These are phyloP conservation scores for Leccinum incarnatum DNA, from an alignment of 768 basidiomycete species.

Conservation along the genomic window DNA sequence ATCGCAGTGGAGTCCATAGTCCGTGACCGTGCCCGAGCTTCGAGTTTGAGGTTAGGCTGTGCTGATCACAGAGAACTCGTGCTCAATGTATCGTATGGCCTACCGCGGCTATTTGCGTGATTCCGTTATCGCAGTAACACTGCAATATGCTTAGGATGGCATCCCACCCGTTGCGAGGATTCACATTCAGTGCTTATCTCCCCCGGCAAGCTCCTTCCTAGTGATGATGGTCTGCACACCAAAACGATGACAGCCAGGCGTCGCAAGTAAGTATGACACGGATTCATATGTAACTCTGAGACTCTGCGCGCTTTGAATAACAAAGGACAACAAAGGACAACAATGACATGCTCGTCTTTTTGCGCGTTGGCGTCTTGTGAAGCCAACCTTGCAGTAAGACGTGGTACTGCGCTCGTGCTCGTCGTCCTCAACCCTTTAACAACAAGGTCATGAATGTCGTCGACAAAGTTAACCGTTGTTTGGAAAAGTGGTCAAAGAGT, in stretches of 20 bases:
- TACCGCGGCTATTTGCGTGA: background rate
- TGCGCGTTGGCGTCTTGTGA: conserved; percentile 11
- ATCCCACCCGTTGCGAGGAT: too few relatives aligned
- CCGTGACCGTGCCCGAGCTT: background rate
- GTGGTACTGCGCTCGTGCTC: conserved; percentile 17
- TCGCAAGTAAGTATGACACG: too few relatives aligned
- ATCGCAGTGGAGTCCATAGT: background rate
- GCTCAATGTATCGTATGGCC: background rate
- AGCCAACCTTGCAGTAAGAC: conserved; percentile 11
- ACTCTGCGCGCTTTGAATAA: conserved; percentile 14
- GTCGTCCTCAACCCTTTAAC: conserved; percentile 7
- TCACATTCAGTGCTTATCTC: background rate
- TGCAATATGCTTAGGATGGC: too few relatives aligned
- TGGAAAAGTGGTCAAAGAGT: conserved; percentile 54
- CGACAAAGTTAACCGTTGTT: conserved; percentile 45
- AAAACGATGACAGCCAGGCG: too few relatives aligned
- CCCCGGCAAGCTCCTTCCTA: too few relatives aligned
- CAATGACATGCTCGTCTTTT: conserved; percentile 24
- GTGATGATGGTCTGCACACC: too few relatives aligned
- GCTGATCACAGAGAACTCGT: background rate
- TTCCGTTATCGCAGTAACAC: background rate
- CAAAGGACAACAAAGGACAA: conserved; percentile 28
- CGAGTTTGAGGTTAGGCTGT: background rate
- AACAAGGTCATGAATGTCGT: conserved; percentile 56
- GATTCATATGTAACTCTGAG: too few relatives aligned